Evolutionary conservation across 768 basidiomycete species (phyloP).

Genomic region (Wakefieldia striispora): DNA sequence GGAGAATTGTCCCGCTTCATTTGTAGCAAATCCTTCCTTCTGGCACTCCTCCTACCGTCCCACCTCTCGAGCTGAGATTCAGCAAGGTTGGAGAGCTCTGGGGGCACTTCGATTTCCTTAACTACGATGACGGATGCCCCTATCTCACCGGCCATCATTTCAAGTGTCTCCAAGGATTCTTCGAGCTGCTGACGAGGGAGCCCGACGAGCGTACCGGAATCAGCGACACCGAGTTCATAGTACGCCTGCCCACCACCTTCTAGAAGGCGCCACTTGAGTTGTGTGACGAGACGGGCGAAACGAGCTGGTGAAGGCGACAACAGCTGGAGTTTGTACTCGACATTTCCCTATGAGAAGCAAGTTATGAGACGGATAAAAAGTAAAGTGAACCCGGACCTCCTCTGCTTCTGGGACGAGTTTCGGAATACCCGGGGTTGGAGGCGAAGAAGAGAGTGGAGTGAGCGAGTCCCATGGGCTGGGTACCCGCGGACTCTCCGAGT

Average conservation of each 20-base stretch:
- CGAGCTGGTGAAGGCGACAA: conserved; percentile 73
- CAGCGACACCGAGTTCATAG: conserved; percentile 82
- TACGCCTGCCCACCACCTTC: conserved; percentile 83
- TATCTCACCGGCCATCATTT: conserved; percentile 92
- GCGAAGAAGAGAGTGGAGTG: conserved; percentile 49
- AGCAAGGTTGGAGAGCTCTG: conserved; percentile 39
- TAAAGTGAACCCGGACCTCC: conserved; percentile 34
- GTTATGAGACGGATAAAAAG: not conserved
- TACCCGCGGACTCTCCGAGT: conserved; percentile 75
- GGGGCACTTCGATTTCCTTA: conserved; percentile 81
- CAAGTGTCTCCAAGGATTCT: conserved; percentile 79
- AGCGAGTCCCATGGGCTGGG: conserved; percentile 83
- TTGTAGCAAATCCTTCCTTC: conserved; percentile 32
- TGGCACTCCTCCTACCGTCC: conserved; percentile 38
- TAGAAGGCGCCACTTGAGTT: conserved; percentile 91
- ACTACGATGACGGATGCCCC: conserved; percentile 90
- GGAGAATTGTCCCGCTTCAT: conserved; percentile 31
- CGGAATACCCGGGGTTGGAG: conserved; percentile 42
- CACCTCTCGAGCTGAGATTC: conserved; percentile 33
- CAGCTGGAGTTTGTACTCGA: conserved; percentile 94
- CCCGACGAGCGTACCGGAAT: conserved; percentile 85
- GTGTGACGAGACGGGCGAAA: conserved; percentile 84
- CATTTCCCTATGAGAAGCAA: conserved; percentile 58
- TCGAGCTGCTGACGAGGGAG: conserved; percentile 72
- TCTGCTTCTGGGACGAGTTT: conserved; percentile 77